These are phyloP conservation scores for Podospora bellae-mahoneyi DNA, from an alignment of 495 filamentous ascomycete species.

Conservation along the genomic window DNA sequence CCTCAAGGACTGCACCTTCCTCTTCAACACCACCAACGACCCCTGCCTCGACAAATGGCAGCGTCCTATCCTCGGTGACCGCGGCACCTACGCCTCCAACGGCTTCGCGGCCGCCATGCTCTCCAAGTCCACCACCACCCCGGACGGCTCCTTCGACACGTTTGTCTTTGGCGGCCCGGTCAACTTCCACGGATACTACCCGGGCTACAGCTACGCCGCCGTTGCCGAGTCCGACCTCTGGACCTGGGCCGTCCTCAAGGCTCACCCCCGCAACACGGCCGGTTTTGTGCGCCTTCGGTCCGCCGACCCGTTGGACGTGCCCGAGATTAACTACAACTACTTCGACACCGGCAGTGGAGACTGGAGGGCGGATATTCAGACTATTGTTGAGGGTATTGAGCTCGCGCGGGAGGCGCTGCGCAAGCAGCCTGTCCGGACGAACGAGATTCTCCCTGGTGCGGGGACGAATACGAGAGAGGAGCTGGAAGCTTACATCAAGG, in stretches of 20 bases:
- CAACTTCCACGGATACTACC: constrained; percentile 53
- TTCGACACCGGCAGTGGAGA: constrained; percentile 39
- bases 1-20: constrained; percentile 47
- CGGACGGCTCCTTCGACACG: constrained; percentile 43
- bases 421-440: constrained; percentile 35
- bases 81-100: constrained; percentile 49
- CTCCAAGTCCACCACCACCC: constrained; percentile 42
- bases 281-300: constrained; percentile 51
- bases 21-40: constrained; percentile 40
- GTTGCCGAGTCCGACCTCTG: constrained; percentile 37
- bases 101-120: constrained; percentile 49
- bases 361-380: constrained; percentile 40
- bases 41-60: constrained; percentile 52
- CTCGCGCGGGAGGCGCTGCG: constrained; percentile 43
- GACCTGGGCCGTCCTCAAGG: constrained; percentile 52
- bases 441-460: constrained; percentile 49
- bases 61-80: constrained; percentile 32
- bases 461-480: constrained; percentile 40
- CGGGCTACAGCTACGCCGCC: constrained; percentile 37
- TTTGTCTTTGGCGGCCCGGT: constrained; percentile 53
- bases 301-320: constrained; percentile 53
- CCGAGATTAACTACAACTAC: constrained; percentile 54
- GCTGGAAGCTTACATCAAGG: constrained; percentile 47
- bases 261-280: constrained; percentile 49
- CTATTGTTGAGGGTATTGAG: constrained; percentile 47